Conservation (phyloP, 768 basidiomycete species). For the Collybiopsis confluens region DNA sequence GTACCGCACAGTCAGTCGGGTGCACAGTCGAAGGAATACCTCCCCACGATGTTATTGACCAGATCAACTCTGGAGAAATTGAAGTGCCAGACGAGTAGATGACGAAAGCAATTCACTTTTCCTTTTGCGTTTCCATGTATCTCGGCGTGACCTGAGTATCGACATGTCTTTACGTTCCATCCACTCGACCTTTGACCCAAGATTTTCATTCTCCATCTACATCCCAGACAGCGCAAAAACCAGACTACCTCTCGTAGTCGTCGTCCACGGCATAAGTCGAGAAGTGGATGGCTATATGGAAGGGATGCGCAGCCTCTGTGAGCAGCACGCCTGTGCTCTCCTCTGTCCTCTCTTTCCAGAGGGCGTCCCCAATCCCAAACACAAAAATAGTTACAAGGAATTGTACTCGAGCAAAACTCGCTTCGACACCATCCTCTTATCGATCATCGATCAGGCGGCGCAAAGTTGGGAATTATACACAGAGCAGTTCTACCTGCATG, state of each 20-base stretch:
- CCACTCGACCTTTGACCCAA: conserved; percentile 13
- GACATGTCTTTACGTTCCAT: conserved; percentile 2
- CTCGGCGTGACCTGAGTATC: background rate
- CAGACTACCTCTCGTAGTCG: conserved; percentile 14
- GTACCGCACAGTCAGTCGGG: conserved; percentile 94
- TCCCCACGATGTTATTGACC: conserved; percentile 90
- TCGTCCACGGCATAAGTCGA: conserved; percentile 18
- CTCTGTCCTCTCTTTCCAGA: conserved; percentile 19
- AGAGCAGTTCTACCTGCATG: conserved; percentile 17
- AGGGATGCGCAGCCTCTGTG: conserved; percentile 12
- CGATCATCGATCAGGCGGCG: conserved; percentile 19
- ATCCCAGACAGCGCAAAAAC: conserved; percentile 8
- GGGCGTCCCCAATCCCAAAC: conserved; percentile 17
- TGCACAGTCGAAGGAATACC: conserved; percentile 94
- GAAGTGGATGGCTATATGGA: conserved; percentile 11
- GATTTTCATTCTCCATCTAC: conserved; percentile 17
- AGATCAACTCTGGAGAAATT: conserved; percentile 77
- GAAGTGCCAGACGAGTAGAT: conserved; percentile 83
- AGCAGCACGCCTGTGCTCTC: conserved; percentile 11
- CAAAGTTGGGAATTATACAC: conserved; percentile 14
- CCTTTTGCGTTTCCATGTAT: background rate
- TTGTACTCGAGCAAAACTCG: conserved; percentile 15
- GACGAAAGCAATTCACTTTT: conserved; percentile 7
- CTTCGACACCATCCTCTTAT: conserved; percentile 17
- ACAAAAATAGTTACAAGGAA: conserved; percentile 18